Base-by-base conservation (phyloP, 495 filamentous ascomycete species). In the Tricharina praecox region DNA sequence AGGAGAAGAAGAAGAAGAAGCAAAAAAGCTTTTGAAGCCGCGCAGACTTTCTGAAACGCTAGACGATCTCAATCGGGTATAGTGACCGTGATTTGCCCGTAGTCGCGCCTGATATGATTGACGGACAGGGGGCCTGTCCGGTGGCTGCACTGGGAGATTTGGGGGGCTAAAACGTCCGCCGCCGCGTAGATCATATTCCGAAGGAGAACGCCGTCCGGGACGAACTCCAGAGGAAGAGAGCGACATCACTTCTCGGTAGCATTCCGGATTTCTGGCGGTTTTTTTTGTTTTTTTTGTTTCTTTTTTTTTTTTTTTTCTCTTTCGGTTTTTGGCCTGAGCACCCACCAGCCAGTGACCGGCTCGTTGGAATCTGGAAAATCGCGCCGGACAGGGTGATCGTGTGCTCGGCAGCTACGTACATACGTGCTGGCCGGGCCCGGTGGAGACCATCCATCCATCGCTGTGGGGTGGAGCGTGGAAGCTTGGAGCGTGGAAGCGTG, bases 81-180 rank as follows among this genome's bases (percentile, higher is more conserved):
- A 13, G 40, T 18, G 40, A 43, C 40, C 40, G 40, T 43, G 40
- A 43, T 43, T 35, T 46, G 43, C 43, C 43, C 43, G 28, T 32
- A 5, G 28, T 32, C 13, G 28, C 28, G 28, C 7, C 13, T 32
- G 28, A 32, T 32, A 13, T 32, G 28, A 32, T 32, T 32, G 28
- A 32, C 13, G 28, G 28, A 13, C 28, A 32, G 13, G 28, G n/a
- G n/a, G n/a, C n/a, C n/a, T n/a, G n/a, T n/a, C n/a, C n/a, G n/a
- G 28, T 32, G 28, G 28, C 28, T 32, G 28, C 28, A 5, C 7
- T 32, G 13, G 13, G 28, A 32, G 5, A 5, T 32, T 5, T 5
- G 28, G 13, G 28, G 28, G 28, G 28, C 28, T 32, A 32, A 32
- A 32, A 32, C 28, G 13, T 32, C 28, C 28, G n/a, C n/a, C n/a